Conservation (phyloP, 768 basidiomycete species). For the Dacryopinax primogenitus region DNA sequence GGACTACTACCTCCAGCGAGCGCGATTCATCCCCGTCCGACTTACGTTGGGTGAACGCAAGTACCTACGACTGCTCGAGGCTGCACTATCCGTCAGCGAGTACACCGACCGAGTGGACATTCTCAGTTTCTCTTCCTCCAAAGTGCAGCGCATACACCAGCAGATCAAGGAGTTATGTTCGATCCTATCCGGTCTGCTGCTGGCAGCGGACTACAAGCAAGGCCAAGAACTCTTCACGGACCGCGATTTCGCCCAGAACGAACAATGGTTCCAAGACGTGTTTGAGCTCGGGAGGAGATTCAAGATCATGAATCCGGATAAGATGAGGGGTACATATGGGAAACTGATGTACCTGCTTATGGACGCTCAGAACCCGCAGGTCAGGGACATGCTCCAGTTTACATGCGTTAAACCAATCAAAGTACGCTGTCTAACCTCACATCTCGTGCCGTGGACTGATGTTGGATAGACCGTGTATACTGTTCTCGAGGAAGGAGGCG, state of each 20-base stretch:
- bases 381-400: conserved; percentile 66
- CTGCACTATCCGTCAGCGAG: conserved; percentile 66
- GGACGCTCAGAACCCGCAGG: conserved; percentile 78
- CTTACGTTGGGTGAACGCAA: conserved; percentile 64
- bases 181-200: conserved; percentile 69
- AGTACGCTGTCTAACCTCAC: background rate
- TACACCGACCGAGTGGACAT: conserved; percentile 83
- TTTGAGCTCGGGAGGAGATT: conserved; percentile 39
- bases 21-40: conserved; percentile 70
- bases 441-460: background rate
- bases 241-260: conserved; percentile 67
- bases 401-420: conserved; percentile 65
- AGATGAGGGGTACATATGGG: conserved; percentile 80
- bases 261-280: conserved; percentile 57
- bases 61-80: conserved; percentile 70
- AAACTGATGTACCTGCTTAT: conserved; percentile 63
- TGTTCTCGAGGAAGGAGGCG: conserved; percentile 51
- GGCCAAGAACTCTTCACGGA: conserved; percentile 79
- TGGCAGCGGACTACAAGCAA: conserved; percentile 74
- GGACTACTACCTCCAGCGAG: conserved; percentile 74
- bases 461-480: conserved; percentile 42
- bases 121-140: conserved; percentile 59
- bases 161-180: conserved; percentile 81
- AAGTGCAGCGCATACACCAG: conserved; percentile 75
- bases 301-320: conserved; percentile 88